A percentile compares a stretch with the other conserved stretches of the same genome.
phyloP scores from a whole-genome alignment of 2,329 filamentous ascomycete species.

The Cytospora paraplurivora region DNA sequence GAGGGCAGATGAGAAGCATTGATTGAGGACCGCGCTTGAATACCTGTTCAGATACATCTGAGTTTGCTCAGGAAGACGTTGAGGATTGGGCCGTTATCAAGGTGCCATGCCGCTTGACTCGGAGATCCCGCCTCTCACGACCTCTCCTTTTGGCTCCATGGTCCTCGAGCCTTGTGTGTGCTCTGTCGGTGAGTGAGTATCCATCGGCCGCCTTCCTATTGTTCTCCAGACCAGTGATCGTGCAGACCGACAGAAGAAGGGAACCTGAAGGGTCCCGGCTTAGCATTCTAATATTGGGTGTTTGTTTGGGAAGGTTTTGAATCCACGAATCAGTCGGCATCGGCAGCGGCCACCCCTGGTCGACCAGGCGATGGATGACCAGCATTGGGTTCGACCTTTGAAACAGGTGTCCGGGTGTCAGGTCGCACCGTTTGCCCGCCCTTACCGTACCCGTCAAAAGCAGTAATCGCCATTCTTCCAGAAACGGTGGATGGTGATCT shows the following conservation, averaged over 20 bases:
- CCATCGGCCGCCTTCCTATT: background rate
- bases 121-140: slow-evolving; percentile 1
- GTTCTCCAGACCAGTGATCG: slow-evolving; percentile 3
- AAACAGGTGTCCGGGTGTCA: slow-evolving; percentile 19
- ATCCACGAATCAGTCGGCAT: slow-evolving; percentile 4
- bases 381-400: slow-evolving; percentile 25
- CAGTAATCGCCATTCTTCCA: slow-evolving; percentile 1
- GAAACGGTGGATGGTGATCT: background rate
- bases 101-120: slow-evolving; percentile 14
- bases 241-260: slow-evolving; percentile 5
- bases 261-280: slow-evolving; percentile 12
- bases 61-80: background rate
- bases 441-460: slow-evolving; percentile 14
- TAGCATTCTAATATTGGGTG: slow-evolving; percentile 17
- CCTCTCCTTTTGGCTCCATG: slow-evolving; percentile 12
- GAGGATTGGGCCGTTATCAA: slow-evolving; percentile 8
- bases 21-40: slow-evolving; percentile 9
- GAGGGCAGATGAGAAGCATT: slow-evolving; percentile 6
- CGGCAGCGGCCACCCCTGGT: slow-evolving; percentile 19
- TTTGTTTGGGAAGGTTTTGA: slow-evolving; percentile 17
- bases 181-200: slow-evolving; percentile 17
- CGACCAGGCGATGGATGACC: slow-evolving; percentile 24
- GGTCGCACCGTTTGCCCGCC: slow-evolving; percentile 15
- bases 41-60: slow-evolving; percentile 1
- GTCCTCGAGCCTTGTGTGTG: background rate